Conservation (phyloP, 164 flowering plant genomes). For the Piper betle region DNA sequence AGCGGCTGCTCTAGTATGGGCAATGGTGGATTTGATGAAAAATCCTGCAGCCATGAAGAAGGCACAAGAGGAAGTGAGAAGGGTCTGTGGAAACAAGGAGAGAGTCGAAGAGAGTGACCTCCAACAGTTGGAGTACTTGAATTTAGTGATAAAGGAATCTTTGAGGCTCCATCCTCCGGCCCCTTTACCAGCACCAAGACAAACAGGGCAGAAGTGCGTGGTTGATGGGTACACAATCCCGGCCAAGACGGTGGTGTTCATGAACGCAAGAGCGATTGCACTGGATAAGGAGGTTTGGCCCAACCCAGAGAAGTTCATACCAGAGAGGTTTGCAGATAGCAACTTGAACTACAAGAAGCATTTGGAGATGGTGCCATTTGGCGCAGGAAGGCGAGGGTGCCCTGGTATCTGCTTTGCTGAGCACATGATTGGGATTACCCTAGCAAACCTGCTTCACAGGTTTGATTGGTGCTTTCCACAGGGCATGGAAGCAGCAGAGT, state of each 20-base stretch:
- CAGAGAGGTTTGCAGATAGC: conserved; percentile 5
- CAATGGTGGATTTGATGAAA: conserved; percentile 23
- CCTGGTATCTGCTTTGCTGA: conserved; percentile 1
- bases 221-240: conserved; percentile 3
- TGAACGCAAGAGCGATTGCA: conserved; percentile 4
- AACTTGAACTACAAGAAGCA: conserved; percentile 1
- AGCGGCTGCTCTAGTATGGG: conserved; percentile 19
- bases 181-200: conserved; percentile 4
- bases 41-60: conserved; percentile 17
- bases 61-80: conserved; percentile 18
- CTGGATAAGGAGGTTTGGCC: conserved; percentile 3
- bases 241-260: not conserved
- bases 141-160: conserved; percentile 14
- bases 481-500: conserved; percentile 24
- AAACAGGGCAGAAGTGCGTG: not conserved
- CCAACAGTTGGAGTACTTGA: conserved; percentile 12
- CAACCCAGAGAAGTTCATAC: conserved; percentile 3
- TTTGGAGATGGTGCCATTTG: conserved; percentile 5
- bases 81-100: conserved; percentile 3
- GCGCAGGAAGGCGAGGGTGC: conserved; percentile 4
- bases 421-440: not conserved
- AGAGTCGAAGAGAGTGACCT: conserved; percentile 18
- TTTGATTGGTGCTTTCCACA: conserved; percentile 6
- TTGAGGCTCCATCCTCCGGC: conserved; percentile 5
- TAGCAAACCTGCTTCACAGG: conserved; percentile 5